Evolutionary conservation across 345 rosid species (phyloP).

Genomic region (Mercurialis annua): DNA sequence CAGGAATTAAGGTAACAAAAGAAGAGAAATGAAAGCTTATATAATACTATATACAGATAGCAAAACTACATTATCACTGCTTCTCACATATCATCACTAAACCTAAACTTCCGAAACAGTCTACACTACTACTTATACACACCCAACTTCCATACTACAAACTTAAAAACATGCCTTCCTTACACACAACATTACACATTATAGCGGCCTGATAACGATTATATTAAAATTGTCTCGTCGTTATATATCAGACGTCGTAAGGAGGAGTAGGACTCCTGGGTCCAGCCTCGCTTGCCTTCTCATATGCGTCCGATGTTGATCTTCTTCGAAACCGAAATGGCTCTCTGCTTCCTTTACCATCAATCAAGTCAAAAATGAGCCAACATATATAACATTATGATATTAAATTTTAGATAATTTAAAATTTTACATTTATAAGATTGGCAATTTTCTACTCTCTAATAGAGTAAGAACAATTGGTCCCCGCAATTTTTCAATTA

Average conservation of each 20-base stretch:
- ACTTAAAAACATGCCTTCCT: background rate
- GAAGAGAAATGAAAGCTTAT: background rate
- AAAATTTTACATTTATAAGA: no score
- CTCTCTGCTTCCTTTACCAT: slow-evolving; percentile 61
- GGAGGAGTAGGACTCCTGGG: slow-evolving; percentile 73
- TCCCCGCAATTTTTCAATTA: no score
- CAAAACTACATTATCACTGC: background rate
- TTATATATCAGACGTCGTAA: slow-evolving; percentile 71
- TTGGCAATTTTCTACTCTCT: no score
- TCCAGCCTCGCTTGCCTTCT: slow-evolving; percentile 64
- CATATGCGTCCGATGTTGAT: slow-evolving; percentile 72
- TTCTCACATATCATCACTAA: background rate
- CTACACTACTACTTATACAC: background rate
- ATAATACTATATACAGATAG: background rate
- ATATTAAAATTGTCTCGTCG: no score
- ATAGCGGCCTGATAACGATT: background rate
- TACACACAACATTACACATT: background rate
- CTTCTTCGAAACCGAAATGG: slow-evolving; percentile 68
- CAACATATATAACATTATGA: no score
- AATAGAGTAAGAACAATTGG: no score
- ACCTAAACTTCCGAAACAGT: background rate
- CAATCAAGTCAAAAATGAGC: no score
- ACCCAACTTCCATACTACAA: background rate
- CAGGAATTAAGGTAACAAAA: background rate
- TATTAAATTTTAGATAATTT: no score